Base-by-base conservation (phyloP, 2,329 filamentous ascomycete genomes). In the Cytospora mali region DNA sequence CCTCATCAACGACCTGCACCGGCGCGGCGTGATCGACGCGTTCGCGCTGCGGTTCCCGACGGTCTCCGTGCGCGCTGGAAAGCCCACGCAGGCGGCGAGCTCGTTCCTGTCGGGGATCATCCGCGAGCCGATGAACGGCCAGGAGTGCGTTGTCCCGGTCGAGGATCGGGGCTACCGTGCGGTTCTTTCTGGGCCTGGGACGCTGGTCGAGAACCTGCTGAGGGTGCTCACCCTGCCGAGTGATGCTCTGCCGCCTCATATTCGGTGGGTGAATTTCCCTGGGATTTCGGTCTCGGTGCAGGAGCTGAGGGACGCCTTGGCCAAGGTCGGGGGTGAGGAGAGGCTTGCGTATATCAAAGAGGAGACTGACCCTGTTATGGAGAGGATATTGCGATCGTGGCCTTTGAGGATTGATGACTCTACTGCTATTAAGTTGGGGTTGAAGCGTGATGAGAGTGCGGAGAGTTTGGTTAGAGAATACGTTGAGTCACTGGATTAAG, bases 61-160 rank as follows among this genome's bases (percentile, higher is more conserved):
- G 0, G 81, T 88, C 18, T 83, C 84, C 0, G 84, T 88, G 1
- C 77, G 86, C 5, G 83, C 85, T 0, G 86, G 86, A 2, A 79
- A 78, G 31, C 86, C 86, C 0, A 85, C 85, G 3, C 83, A 83
- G 0, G 85, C 86, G 0, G 85, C 86, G 2, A 84, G 81, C 4
- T 84, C 81, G 0, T 88, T 88, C 67, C 78, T 85, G 1, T 84
- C 78, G 3, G 86, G 85, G 0, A 88, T 89, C 68, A 84, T 88
- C 50, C 77, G 86, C 3, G 86, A 88, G 71, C 83, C 84, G 0
- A 72, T 87, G 21, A 65, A 62, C 49, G 39, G 25, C 42, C 42
- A 65, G 55, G 55, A 58, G 35, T 65, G 63, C 11, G 14, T 59
- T 18, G 52, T 65, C 31, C 63, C 63, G 13, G 23, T 65, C 21